Evolutionary conservation across 2,329 filamentous ascomycete species (phyloP).

Genomic region (Cladophialophora yegresii): DNA sequence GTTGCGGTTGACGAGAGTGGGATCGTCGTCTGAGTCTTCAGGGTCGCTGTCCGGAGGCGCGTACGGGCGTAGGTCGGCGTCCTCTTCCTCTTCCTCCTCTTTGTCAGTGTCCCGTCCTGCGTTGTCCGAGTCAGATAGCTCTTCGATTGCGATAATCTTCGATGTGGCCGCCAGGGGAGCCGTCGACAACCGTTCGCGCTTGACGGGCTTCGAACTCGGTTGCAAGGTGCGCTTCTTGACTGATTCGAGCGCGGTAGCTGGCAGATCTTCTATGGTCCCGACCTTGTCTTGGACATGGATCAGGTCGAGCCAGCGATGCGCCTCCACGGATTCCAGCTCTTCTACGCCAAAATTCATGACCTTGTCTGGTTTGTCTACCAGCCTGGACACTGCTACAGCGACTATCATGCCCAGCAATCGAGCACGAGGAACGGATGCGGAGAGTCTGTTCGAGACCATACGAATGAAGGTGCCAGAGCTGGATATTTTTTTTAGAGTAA

Average conservation of each 20-base stretch:
- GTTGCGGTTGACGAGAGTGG: constrained; percentile 79
- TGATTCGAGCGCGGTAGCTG: constrained; percentile 27
- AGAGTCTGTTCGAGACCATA: constrained; percentile 80
- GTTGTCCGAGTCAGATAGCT: constrained; percentile 60
- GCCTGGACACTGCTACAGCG: constrained; percentile 68
- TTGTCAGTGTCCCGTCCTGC: background rate
- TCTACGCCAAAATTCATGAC: constrained; percentile 82
- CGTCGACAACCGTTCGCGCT: constrained; percentile 12
- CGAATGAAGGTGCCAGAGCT: constrained; percentile 73
- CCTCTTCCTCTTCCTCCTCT: constrained; percentile 50
- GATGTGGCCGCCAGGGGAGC: constrained; percentile 37
- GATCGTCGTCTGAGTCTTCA: constrained; percentile 91
- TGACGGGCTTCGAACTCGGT: background rate
- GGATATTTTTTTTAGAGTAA: constrained; percentile 68
- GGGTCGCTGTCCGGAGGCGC: constrained; percentile 83
- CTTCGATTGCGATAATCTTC: constrained; percentile 61
- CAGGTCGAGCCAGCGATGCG: constrained; percentile 71
- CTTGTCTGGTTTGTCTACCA: constrained; percentile 68
- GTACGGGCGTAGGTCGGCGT: constrained; percentile 73
- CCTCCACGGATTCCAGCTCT: constrained; percentile 72
- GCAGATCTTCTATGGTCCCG: constrained; percentile 49
- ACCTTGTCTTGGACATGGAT: constrained; percentile 63
- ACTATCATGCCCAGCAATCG: constrained; percentile 87
- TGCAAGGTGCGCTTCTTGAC: constrained; percentile 23
- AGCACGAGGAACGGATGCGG: constrained; percentile 70